Percentiles rank a stretch among this genome's conserved stretches.
phyloP scores from a whole-genome alignment of 2,329 filamentous ascomycete genomes.

The Pyrenochaeta sp. region DNA sequence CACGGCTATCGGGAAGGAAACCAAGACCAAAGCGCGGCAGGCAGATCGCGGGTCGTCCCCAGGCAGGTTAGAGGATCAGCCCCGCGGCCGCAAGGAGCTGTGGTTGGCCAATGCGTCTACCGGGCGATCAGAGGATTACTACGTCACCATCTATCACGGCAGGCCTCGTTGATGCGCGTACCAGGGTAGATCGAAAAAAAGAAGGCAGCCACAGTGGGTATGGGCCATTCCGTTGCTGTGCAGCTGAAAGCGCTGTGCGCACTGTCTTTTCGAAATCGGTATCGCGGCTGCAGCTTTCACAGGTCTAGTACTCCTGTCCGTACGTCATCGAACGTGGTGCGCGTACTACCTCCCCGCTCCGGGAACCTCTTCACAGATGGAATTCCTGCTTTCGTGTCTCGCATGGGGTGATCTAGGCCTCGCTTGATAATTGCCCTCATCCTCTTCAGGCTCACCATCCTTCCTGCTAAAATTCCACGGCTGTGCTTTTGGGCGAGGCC shows the following conservation, averaged over 20 bases:
- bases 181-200: slow-evolving; percentile 12
- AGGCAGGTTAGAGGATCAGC: slow-evolving; percentile 11
- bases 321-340: slow-evolving; percentile 26
- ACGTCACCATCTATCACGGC: slow-evolving; percentile 24
- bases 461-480: slow-evolving; percentile 13
- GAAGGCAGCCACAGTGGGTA: slow-evolving; percentile 25
- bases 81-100: slow-evolving; percentile 5
- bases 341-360: slow-evolving; percentile 11
- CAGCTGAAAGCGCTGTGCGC: slow-evolving; percentile 7
- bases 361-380: slow-evolving; percentile 5
- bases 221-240: slow-evolving; percentile 9
- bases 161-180: slow-evolving; percentile 11
- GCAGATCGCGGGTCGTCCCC: slow-evolving; percentile 10
- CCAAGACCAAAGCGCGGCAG: slow-evolving; percentile 5
- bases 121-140: slow-evolving; percentile 9
- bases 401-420: slow-evolving; percentile 12
- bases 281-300: slow-evolving; percentile 18
- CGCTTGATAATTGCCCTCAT: slow-evolving; percentile 2
- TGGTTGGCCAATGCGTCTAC: slow-evolving; percentile 16
- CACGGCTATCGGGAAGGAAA: slow-evolving; percentile 8
- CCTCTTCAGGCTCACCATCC: slow-evolving; percentile 3
- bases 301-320: slow-evolving; percentile 6
- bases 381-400: slow-evolving; percentile 26
- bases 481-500: slow-evolving; percentile 13
- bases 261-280: slow-evolving; percentile 13